Conservation (phyloP, 805 yeast species). For the Yarrowia hollandica region DNA sequence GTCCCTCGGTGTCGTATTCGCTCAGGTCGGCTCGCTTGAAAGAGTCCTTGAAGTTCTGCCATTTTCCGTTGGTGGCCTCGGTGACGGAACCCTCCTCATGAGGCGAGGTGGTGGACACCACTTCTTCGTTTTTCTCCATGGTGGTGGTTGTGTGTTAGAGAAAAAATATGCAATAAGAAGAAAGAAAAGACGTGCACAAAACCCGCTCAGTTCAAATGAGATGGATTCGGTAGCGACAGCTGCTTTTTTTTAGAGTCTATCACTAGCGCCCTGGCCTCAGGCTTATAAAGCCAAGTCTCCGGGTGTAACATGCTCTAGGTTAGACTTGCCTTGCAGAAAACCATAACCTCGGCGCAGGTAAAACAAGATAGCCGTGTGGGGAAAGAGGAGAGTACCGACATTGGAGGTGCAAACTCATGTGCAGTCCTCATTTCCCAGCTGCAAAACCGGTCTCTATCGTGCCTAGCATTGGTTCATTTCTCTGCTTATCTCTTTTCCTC, state of each 20-base stretch:
- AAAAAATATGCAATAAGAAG: background rate
- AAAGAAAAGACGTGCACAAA: background rate
- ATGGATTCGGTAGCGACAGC: background rate
- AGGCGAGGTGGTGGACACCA: background rate
- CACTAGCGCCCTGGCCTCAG: conserved; percentile 11
- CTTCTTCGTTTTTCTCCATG: conserved; percentile 19
- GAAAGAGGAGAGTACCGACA: conserved; percentile 4
- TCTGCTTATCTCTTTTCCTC: background rate
- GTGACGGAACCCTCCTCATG: conserved; percentile 18
- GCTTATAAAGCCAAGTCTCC: background rate
- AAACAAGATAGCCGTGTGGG: conserved; percentile 25
- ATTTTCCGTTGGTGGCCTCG: conserved; percentile 6
- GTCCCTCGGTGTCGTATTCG: conserved; percentile 38
- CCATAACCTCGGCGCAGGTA: background rate
- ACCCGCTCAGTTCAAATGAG: conserved; percentile 29
- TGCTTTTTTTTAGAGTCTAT: background rate
- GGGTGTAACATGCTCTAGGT: conserved; percentile 12
- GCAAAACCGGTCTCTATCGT: too few relatives aligned
- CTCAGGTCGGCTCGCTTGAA: conserved; percentile 47
- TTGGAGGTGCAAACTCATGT: conserved; percentile 18
- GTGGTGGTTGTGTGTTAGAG: too few relatives aligned
- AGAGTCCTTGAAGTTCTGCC: conserved; percentile 27
- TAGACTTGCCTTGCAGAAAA: conserved; percentile 7
- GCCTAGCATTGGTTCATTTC: background rate
- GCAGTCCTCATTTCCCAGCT: too few relatives aligned